Conservation (phyloP, 2,329 filamentous ascomycete species). For the Talaromyces sp. region DNA sequence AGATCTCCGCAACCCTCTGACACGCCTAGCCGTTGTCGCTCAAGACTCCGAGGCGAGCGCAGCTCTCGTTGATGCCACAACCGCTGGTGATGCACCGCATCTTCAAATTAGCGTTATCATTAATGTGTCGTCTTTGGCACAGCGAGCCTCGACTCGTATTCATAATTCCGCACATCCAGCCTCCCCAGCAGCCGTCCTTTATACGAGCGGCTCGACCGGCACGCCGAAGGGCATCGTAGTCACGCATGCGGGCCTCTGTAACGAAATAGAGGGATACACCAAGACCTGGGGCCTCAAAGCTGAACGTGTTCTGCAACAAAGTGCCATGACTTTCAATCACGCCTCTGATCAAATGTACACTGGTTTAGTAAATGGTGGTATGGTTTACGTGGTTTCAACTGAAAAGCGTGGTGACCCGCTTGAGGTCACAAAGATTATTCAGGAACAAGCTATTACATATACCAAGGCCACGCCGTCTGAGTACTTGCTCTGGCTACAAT, state of each 20-base stretch:
- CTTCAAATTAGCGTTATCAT: too few relatives aligned
- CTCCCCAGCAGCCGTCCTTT: too few relatives aligned
- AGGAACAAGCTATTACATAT: slow-evolving; percentile 16
- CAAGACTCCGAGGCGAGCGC: slow-evolving; percentile 19
- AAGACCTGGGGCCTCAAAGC: too few relatives aligned
- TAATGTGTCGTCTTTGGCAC: too few relatives aligned
- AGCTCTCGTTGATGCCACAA: too few relatives aligned
- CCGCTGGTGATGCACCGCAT: too few relatives aligned
- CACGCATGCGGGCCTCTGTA: background rate
- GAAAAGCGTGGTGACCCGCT: background rate
- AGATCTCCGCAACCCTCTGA: slow-evolving; percentile 29
- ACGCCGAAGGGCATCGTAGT: slow-evolving; percentile 2
- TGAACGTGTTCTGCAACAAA: too few relatives aligned
- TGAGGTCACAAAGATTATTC: slow-evolving; percentile 18
- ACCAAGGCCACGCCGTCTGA: slow-evolving; percentile 21
- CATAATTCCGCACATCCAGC: too few relatives aligned
- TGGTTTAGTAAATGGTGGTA: slow-evolving; percentile 17
- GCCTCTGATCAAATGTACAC: too few relatives aligned
- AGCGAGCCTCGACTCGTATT: too few relatives aligned
- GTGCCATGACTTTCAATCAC: background rate
- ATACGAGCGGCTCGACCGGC: slow-evolving; percentile 6
- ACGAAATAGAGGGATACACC: slow-evolving; percentile 11
- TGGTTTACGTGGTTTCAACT: slow-evolving; percentile 14
- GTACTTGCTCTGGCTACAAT: slow-evolving; percentile 18
- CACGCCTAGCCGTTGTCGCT: slow-evolving; percentile 31